Conservation (phyloP, 2,329 filamentous ascomycete species). For the Samsoniella hepiali region DNA sequence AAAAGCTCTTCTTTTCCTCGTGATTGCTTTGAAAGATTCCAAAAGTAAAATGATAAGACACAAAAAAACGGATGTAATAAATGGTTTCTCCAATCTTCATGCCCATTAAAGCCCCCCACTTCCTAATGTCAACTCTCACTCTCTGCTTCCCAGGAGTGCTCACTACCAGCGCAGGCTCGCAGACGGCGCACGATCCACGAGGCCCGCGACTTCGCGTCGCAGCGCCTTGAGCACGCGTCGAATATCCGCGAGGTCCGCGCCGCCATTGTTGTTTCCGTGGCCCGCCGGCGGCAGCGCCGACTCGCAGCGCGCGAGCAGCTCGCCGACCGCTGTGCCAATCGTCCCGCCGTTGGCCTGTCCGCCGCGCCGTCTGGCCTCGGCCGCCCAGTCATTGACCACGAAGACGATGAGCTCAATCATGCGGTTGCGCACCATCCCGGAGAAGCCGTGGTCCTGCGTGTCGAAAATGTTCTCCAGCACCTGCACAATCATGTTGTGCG, state of each 20-base stretch:
- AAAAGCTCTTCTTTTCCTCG: slow-evolving; percentile 2
- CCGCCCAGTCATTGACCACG: slow-evolving; percentile 48
- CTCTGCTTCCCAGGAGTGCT: neutral
- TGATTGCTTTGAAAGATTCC: slow-evolving; percentile 8
- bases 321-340: slow-evolving; percentile 44
- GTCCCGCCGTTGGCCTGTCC: slow-evolving; percentile 38
- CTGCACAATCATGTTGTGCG: slow-evolving; percentile 53
- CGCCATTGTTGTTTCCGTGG: slow-evolving; percentile 43
- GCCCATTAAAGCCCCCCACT: neutral
- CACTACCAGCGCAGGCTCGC: slow-evolving; percentile 39
- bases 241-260: slow-evolving; percentile 43
- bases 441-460: slow-evolving; percentile 58
- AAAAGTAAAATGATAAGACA: slow-evolving; percentile 7
- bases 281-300: slow-evolving; percentile 39
- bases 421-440: slow-evolving; percentile 45
- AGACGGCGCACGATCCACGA: slow-evolving; percentile 42
- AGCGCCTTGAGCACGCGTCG: slow-evolving; percentile 41
- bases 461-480: slow-evolving; percentile 57
- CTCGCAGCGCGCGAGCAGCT: slow-evolving; percentile 51
- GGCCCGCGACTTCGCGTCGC: slow-evolving; percentile 42
- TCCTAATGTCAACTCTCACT: neutral
- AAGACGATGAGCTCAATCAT: slow-evolving; percentile 55
- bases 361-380: slow-evolving; percentile 47
- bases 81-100: neutral
- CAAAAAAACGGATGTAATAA: slow-evolving; percentile 5